Evolutionary conservation across 495 filamentous ascomycete species (phyloP), one percentile per base, ranked within the genome.

Genomic region (Aspergillus coremiiformis): DNA sequence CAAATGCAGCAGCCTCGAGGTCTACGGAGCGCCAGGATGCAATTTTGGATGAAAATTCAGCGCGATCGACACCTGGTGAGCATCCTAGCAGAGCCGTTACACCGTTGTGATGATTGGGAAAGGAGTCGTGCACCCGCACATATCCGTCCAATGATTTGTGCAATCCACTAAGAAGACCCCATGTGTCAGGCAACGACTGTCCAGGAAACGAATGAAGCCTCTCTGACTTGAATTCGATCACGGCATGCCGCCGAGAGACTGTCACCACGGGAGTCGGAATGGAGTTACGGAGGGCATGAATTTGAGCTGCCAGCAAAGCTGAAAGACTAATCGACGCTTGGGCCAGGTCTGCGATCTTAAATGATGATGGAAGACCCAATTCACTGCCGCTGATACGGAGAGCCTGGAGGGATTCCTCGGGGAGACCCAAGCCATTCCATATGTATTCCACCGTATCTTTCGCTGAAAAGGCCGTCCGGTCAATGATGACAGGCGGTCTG

Each of bases 171-270:
- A 78, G 68, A 5, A 62, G 59, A 4, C 64, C 67, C 64, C 66
- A 72, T 4, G 61, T 32, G 5, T 60, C 53, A 4, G 57, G 58
- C 0, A 55, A 22, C 1, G 65, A 58, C 6, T 58, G 44, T 7
- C 61, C 65, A 50, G 60, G 55, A 7, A 76, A 52, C 0, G 57
- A 60, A 45, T 72, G 73, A 1, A 75, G 58, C 11, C 66, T 35
- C 49, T 76, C 73, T 2, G 70, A 72, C 19, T 69, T 65, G 66
- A 75, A 76, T 49, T 76, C 74, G 15, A 70, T 48, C 10, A 55
- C 53, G 0, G 74, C 74, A 51, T 75, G 71, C 19, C 61, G 58
- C 0, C 64, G 53, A 14, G 64, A 54, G 5, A 76, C 67, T 17
- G 47, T 57, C 9, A 74, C 69, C 10, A 22, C 51, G 0, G 66